These are phyloP conservation scores for Corymbia calophylla DNA, from an alignment of 441 rosid species.

Conservation along the genomic window DNA sequence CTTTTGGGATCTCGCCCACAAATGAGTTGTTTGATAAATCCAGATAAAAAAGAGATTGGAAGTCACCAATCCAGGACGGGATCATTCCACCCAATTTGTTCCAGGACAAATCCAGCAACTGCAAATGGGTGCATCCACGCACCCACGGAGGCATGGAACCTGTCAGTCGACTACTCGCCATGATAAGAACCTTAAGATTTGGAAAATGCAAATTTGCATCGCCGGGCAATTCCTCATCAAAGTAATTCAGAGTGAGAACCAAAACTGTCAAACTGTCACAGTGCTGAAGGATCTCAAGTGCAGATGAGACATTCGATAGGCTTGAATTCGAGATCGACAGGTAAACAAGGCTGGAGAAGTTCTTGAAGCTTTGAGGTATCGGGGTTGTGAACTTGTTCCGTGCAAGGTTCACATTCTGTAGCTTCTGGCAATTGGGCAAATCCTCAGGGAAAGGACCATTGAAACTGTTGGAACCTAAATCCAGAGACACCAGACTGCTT, in stretches of 20 bases:
- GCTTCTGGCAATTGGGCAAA: constrained; percentile 46
- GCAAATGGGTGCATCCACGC: constrained; percentile 29
- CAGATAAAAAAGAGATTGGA: constrained; percentile 58
- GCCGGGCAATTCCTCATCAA: constrained; percentile 44
- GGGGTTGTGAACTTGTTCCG: constrained; percentile 50
- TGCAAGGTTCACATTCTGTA: constrained; percentile 58
- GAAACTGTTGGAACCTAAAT: constrained; percentile 57
- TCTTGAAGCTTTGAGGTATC: constrained; percentile 51
- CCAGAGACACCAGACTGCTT: constrained; percentile 50
- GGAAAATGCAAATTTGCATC: constrained; percentile 36
- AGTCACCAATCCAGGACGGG: constrained; percentile 58
- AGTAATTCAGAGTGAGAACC: constrained; percentile 57
- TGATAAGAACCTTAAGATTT: constrained; percentile 52
- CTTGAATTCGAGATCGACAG: constrained; percentile 63
- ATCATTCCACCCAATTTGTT: constrained; percentile 45
- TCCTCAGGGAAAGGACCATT: constrained; percentile 43
- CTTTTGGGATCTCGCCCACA: constrained; percentile 56
- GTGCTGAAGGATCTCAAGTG: constrained; percentile 45
- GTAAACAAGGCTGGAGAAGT: constrained; percentile 47
- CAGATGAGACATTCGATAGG: constrained; percentile 39
- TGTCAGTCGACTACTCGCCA: constrained; percentile 51
- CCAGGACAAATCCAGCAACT: constrained; percentile 79
- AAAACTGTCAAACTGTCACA: constrained; percentile 53
- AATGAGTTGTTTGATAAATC: constrained; percentile 77
- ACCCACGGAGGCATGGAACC: constrained; percentile 69